A percentile compares a stretch with the other conserved stretches of the same genome.
Conservation (phyloP, 2,329 filamentous ascomycete genomes). For the Pseudogymnoascus pannorum region DNA sequence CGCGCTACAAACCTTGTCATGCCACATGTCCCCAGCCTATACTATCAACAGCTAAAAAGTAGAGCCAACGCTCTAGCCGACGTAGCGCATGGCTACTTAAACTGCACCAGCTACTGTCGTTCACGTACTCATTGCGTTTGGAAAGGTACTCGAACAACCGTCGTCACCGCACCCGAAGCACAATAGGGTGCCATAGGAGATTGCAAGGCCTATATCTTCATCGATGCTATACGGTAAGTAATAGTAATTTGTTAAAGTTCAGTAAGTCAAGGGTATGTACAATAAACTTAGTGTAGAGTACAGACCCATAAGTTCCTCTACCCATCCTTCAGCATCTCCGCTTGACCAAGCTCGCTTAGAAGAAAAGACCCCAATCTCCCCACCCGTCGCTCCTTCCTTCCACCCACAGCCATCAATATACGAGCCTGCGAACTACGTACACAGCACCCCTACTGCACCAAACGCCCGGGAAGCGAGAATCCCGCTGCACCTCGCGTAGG, state of each 20-base stretch:
- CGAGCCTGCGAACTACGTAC: not conserved
- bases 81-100: not conserved
- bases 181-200: not conserved
- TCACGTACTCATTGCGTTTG: not conserved
- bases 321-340: not conserved
- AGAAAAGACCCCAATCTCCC: not conserved
- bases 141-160: not conserved
- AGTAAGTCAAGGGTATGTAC: not conserved
- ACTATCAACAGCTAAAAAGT: not conserved
- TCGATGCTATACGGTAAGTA: not conserved
- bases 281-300: not conserved
- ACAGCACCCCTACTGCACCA: not conserved
- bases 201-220: not conserved
- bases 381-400: not conserved
- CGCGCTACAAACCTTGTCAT: not conserved
- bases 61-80: not conserved
- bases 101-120: not conserved
- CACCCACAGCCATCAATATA: not conserved
- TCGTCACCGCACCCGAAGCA: not conserved
- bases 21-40: not conserved
- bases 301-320: not conserved
- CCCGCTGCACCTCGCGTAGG: conserved; percentile 2
- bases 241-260: not conserved
- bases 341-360: not conserved
- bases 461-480: not conserved